Conservation (phyloP, 2,329 filamentous ascomycete genomes). For the Phyllosticta paracitricarpa region DNA sequence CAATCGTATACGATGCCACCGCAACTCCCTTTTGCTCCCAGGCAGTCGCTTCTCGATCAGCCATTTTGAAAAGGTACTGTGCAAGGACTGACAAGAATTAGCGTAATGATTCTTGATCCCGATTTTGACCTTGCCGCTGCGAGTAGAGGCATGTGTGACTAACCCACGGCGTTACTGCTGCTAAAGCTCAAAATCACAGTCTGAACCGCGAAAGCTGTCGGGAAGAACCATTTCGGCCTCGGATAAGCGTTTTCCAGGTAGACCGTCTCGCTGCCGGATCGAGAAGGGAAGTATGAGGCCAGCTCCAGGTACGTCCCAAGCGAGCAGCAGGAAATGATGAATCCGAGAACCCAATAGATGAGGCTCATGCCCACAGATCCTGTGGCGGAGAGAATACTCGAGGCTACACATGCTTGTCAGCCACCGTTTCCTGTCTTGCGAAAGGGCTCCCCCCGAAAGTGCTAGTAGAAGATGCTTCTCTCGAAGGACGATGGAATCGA, state of each 20-base stretch:
- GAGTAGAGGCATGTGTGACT: conserved; percentile 3
- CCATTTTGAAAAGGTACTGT: conserved; percentile 52
- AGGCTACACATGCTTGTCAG: conserved; percentile 31
- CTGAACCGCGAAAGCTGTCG: conserved; percentile 33
- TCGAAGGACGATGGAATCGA: not conserved
- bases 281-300: conserved; percentile 55
- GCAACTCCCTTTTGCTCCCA: conserved; percentile 61
- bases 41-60: conserved; percentile 38
- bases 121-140: too few relatives aligned
- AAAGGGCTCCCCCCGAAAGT: not conserved
- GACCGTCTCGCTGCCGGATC: conserved; percentile 56
- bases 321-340: conserved; percentile 46
- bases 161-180: conserved; percentile 53
- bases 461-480: too few relatives aligned
- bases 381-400: conserved; percentile 46
- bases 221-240: conserved; percentile 53
- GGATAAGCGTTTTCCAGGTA: conserved; percentile 61
- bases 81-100: conserved; percentile 26
- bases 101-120: not conserved
- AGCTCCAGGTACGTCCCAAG: conserved; percentile 54
- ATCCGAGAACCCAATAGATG: conserved; percentile 56
- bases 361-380: conserved; percentile 54
- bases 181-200: conserved; percentile 55
- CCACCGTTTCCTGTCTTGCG: not conserved
- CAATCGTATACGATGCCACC: conserved; percentile 51